phyloP scores from a whole-genome alignment of 2,329 filamentous ascomycete species.

The Cercospora zeina region DNA sequence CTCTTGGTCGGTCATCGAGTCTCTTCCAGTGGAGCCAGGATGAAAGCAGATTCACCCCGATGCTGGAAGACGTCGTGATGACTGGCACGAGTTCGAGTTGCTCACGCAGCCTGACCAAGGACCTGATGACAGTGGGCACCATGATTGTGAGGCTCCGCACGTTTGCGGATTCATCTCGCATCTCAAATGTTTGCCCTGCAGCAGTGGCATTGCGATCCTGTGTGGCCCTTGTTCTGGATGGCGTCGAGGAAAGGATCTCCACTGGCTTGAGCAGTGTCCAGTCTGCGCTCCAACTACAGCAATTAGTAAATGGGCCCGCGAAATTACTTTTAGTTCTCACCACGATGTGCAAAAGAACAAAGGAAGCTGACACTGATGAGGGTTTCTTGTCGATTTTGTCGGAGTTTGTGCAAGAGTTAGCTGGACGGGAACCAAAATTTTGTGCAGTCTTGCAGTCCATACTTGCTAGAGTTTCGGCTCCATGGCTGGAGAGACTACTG shows the following conservation, averaged over 20 bases:
- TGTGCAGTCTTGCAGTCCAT: constrained; percentile 24
- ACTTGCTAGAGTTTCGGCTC: constrained; percentile 30
- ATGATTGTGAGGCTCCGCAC: constrained; percentile 28
- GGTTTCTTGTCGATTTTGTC: constrained; percentile 31
- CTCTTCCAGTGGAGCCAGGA: constrained; percentile 65
- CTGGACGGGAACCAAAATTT: constrained; percentile 23
- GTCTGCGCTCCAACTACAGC: constrained; percentile 47
- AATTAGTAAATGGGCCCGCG: constrained; percentile 45
- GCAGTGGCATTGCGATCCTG: constrained; percentile 47
- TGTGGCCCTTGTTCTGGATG: constrained; percentile 44
- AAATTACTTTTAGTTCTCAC: constrained; percentile 29
- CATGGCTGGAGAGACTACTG: constrained; percentile 34
- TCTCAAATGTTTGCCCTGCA: constrained; percentile 38
- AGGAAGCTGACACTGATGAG: constrained; percentile 27
- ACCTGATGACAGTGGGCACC: constrained; percentile 45
- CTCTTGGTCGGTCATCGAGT: constrained; percentile 69
- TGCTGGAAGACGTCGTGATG: constrained; percentile 48
- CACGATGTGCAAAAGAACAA: constrained; percentile 15
- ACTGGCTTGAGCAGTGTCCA: constrained; percentile 32
- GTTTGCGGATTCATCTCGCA: constrained; percentile 18
- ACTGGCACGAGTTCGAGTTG: constrained; percentile 54
- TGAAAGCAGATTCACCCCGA: constrained; percentile 54
- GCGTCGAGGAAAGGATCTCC: constrained; percentile 45
- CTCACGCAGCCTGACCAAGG: constrained; percentile 55
- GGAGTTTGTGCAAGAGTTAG: constrained; percentile 25